Evolutionary conservation across 2,329 filamentous ascomycete species (phyloP), one percentile per base, ranked within the genome.

Genomic region (Davidsoniella eucalypti): DNA sequence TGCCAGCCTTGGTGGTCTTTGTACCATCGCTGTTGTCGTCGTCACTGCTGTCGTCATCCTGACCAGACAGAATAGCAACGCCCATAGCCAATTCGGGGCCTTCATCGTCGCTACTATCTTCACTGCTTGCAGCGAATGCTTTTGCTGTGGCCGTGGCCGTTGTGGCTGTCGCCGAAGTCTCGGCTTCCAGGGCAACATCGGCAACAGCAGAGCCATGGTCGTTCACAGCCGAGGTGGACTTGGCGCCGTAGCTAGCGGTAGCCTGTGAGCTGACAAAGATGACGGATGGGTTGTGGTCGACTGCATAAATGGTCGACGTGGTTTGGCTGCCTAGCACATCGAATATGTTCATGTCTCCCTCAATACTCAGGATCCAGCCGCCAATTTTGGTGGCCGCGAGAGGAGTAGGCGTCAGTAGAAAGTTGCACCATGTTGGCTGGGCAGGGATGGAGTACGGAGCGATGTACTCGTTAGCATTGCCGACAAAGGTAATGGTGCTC

Each of bases 271-370:
- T 57, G 53, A 64, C 49, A 44, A 55, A 55, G 2, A 73, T 64
- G 14, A 75, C 69, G 7, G 68, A 65, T 0, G 73, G 72, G 50
- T 75, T 75, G 57, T 74, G 75, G 57, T 74, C 72, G 2, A 72
- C 74, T 2, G 71, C 74, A 47, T 70, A 58, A 44, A 73, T 68
- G 3, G 67, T 70, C 44, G 71, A 56, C 5, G 66, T 67, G 23
- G 56, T 49, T 33, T 53, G 40, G 56, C 55, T 33, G 54, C 55
- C 44, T 49, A 54, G 8, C 54, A 54, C 17, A 48, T 54, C 14
- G 50, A 52, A 36, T 51, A 49, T 17, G 33, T 41, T 43, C 38
- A 49, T 44, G 14, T 14, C 25, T 14, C 18, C 38, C 4, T 29
- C 50, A 14, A 44, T 36, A 41, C 44, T 44, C 49, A 49, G 36